A percentile compares a stretch with the other conserved stretches of the same genome.
These are phyloP conservation scores for Ogataea methylovora DNA, from an alignment of 805 yeast species.

Conservation along the genomic window DNA sequence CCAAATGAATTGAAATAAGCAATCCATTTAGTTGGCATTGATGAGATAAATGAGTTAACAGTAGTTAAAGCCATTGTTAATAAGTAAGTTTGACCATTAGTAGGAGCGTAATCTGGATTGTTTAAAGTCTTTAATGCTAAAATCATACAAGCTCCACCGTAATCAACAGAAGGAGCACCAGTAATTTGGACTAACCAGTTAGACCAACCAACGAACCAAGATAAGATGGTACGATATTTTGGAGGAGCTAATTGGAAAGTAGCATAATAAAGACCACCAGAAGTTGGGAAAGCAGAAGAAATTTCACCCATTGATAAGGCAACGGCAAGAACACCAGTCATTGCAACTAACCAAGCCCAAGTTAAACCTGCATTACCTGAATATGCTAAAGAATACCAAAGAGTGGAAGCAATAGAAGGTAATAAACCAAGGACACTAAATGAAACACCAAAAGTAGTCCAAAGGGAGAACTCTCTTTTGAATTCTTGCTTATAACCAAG, in stretches of 20 bases:
- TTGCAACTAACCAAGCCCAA: constrained; percentile 54
- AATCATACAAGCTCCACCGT: constrained; percentile 48
- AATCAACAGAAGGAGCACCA: constrained; percentile 53
- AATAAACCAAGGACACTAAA: constrained; percentile 59
- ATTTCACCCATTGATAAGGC: constrained; percentile 60
- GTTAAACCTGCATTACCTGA: constrained; percentile 58
- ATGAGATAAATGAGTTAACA: constrained; percentile 38
- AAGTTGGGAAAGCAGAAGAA: constrained; percentile 58
- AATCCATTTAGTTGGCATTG: constrained; percentile 47
- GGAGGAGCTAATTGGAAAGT: constrained; percentile 56
- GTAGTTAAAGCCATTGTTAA: constrained; percentile 45
- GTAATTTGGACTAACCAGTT: constrained; percentile 62
- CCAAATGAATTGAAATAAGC: constrained; percentile 45
- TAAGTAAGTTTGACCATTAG: constrained; percentile 43
- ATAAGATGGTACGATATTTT: constrained; percentile 40
- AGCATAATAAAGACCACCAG: constrained; percentile 66
- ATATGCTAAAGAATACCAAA: constrained; percentile 51
- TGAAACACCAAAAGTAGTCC: constrained; percentile 54
- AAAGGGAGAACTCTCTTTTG: constrained; percentile 50
- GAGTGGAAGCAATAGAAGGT: constrained; percentile 61
- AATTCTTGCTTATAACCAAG: constrained; percentile 62
- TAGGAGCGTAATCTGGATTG: constrained; percentile 31
- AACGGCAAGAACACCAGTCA: constrained; percentile 47
- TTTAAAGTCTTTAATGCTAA: constrained; percentile 39
- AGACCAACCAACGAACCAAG: constrained; percentile 60